phyloP scores from a whole-genome alignment of 768 basidiomycete genomes.

The Thelephora ganbajun region DNA sequence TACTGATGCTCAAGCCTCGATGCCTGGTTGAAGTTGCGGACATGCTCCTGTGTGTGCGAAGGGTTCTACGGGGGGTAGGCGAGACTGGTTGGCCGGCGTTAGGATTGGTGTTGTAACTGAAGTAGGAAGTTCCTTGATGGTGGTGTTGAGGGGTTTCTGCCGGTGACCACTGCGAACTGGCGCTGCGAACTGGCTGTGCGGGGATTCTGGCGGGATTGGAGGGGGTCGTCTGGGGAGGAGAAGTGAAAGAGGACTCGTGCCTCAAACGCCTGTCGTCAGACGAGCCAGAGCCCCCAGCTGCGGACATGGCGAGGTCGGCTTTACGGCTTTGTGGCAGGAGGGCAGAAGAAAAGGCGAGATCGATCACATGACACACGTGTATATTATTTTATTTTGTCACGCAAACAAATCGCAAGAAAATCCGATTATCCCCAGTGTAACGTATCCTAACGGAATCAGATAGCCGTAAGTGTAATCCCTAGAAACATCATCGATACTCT shows the following conservation, averaged over 20 bases:
- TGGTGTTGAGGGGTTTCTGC: constrained; percentile 49
- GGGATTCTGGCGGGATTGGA: too few relatives aligned
- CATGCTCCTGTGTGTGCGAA: constrained; percentile 30
- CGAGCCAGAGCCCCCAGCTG: not conserved
- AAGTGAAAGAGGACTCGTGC: not conserved
- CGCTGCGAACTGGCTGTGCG: constrained; percentile 17
- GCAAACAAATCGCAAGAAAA: not conserved
- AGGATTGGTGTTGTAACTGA: constrained; percentile 14
- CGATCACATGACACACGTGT: too few relatives aligned
- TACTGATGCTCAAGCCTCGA: constrained; percentile 40
- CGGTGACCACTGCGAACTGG: constrained; percentile 44
- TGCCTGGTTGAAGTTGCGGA: constrained; percentile 38
- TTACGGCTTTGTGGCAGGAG: not conserved
- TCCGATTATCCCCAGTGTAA: not conserved
- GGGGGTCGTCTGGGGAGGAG: not conserved
- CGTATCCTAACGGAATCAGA: not conserved
- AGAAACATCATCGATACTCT: not conserved
- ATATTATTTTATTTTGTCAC: too few relatives aligned
- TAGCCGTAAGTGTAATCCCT: not conserved
- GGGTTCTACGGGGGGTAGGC: constrained; percentile 29
- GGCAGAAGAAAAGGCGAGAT: not conserved
- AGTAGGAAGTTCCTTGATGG: constrained; percentile 58
- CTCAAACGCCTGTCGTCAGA: not conserved
- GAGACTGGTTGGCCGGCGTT: constrained; percentile 25
- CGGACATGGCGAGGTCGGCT: not conserved